A percentile compares a stretch with the other conserved stretches of the same genome.
Conservation (phyloP, 805 yeast genomes). For the Spathaspora arborariae region DNA sequence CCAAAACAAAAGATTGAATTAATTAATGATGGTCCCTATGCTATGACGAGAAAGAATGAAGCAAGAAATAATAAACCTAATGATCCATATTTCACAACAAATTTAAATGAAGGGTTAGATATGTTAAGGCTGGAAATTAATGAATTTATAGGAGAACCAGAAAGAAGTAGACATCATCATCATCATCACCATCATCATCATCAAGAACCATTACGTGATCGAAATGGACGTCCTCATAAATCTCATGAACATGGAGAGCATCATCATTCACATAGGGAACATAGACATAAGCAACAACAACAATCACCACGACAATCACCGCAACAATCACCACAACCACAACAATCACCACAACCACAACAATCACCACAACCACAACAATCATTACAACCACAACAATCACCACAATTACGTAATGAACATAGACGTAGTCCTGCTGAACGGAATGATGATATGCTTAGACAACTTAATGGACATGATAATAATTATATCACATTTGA, state of each 20-base stretch:
- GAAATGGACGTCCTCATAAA: background rate
- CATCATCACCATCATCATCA: background rate
- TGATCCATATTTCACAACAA: constrained; percentile 8
- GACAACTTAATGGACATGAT: background rate
- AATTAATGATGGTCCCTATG: background rate
- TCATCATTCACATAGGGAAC: background rate
- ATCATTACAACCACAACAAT: no score
- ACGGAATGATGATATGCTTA: background rate
- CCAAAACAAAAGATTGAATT: background rate
- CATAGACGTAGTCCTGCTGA: background rate
- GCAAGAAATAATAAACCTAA: background rate
- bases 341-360: no score
- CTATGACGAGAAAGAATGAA: background rate
- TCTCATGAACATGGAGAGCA: background rate
- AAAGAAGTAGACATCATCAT: background rate
- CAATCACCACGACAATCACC: no score
- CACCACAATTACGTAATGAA: no score
- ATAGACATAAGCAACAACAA: no score
- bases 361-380: no score
- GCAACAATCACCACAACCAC: no score
- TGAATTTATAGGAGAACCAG: constrained; percentile 37
- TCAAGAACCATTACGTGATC: background rate
- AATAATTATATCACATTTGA: background rate
- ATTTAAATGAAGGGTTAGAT: constrained; percentile 39
- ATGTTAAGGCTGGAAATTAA: constrained; percentile 39